Conservation (phyloP, 139 green algal genomes). For the Micractinium sp. region DNA sequence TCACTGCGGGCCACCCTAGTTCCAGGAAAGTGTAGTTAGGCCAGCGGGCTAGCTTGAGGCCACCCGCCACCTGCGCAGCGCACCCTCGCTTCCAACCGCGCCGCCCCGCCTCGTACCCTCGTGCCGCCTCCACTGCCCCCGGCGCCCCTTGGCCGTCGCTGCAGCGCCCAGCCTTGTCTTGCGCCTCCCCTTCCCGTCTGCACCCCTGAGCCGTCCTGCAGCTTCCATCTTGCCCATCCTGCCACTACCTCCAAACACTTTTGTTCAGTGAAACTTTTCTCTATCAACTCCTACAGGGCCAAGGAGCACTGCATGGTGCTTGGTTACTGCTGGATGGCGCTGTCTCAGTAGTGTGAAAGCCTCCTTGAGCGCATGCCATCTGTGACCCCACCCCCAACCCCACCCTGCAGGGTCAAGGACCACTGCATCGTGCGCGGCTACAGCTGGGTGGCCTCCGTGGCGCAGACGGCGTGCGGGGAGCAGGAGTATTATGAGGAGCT, state of each 20-base stretch:
- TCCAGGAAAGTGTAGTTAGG: background rate
- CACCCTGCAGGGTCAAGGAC: slow-evolving; percentile 76
- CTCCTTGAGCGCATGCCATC: background rate
- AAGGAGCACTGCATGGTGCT: slow-evolving; percentile 84
- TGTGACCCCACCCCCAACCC: background rate
- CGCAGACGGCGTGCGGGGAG: slow-evolving; percentile 70
- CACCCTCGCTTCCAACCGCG: too few species aligned
- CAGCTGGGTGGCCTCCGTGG: slow-evolving; percentile 71
- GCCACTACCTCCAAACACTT: background rate
- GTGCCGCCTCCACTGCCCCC: too few species aligned
- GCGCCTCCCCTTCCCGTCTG: too few species aligned
- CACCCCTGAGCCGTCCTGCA: too few species aligned
- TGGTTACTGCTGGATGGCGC: slow-evolving; percentile 70
- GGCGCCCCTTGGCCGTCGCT: too few species aligned
- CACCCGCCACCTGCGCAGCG: background rate
- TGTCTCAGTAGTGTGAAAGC: too few species aligned
- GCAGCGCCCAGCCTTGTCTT: too few species aligned
- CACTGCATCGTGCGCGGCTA: slow-evolving; percentile 82
- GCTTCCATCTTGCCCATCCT: background rate
- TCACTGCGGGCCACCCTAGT: background rate
- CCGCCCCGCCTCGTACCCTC: too few species aligned
- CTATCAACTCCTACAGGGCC: slow-evolving; percentile 61
- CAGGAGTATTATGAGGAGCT: slow-evolving; percentile 94
- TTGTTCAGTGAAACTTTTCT: background rate
- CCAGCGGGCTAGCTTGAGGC: background rate